phyloP scores from a whole-genome alignment of 306 rosid genomes.

The Vigna reflexopilosa region DNA sequence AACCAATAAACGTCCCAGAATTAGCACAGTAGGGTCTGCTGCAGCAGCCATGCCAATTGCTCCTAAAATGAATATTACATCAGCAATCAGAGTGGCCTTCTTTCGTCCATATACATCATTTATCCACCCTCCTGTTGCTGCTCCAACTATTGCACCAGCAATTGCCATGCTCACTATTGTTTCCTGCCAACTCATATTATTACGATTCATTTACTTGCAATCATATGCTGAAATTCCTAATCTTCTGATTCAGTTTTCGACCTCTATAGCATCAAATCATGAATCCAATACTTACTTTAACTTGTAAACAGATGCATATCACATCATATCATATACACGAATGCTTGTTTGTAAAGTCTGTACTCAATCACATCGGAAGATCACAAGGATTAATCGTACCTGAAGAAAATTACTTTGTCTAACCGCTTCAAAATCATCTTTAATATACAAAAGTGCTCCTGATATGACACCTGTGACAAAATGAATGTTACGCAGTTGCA shows the following conservation, averaged over 20 bases:
- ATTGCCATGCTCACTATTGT: slow-evolving; percentile 93
- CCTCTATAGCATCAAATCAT: neutral
- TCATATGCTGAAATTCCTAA: neutral
- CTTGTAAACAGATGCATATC: neutral
- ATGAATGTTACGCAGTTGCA: neutral
- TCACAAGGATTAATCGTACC: slow-evolving; percentile 3
- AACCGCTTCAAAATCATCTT: slow-evolving; percentile 54
- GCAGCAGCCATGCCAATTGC: slow-evolving; percentile 78
- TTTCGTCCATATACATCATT: slow-evolving; percentile 81
- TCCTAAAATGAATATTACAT: slow-evolving; percentile 69
- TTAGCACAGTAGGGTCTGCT: slow-evolving; percentile 73
- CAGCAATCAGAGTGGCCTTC: slow-evolving; percentile 81
- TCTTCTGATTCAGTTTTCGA: neutral
- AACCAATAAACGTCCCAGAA: slow-evolving; percentile 72
- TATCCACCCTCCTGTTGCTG: slow-evolving; percentile 84
- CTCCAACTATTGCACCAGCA: slow-evolving; percentile 84
- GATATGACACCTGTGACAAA: slow-evolving; percentile 53
- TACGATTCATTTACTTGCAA: neutral
- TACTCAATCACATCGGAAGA: neutral
- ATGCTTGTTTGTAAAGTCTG: neutral
- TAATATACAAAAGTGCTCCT: slow-evolving; percentile 55
- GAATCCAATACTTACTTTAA: neutral
- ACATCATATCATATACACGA: neutral
- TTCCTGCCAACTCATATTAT: slow-evolving; percentile 48
- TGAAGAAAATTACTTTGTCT: slow-evolving; percentile 46